Evolutionary conservation across 257 asterid species (phyloP).

Genomic region (Eucommia ulmoides): DNA sequence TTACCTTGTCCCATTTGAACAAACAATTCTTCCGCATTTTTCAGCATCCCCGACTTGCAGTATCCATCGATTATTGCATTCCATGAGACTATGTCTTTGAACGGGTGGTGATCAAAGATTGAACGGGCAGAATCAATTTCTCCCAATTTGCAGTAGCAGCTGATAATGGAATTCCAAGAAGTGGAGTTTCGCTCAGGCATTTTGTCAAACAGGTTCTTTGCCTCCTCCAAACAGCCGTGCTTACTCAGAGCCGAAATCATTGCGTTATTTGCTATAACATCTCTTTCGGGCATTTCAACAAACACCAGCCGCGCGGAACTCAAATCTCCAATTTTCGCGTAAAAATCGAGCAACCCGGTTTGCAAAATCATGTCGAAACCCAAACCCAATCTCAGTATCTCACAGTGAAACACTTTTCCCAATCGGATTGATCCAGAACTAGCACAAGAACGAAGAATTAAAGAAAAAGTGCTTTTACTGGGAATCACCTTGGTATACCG

Average conservation of each 20-base stretch:
- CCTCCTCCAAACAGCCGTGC: conserved; percentile 10
- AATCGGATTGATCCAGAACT: conserved; percentile 4
- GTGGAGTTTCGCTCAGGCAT: conserved; percentile 16
- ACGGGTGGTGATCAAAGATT: conserved; percentile 21
- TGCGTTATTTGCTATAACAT: conserved; percentile 17
- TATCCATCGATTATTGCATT: conserved; percentile 23
- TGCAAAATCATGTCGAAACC: conserved; percentile 18
- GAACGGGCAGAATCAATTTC: conserved; percentile 16
- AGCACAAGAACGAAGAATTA: conserved; percentile 18
- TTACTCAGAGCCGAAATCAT: conserved; percentile 19
- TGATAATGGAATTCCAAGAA: conserved; percentile 24
- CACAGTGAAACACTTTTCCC: conserved; percentile 17
- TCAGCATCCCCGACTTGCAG: conserved; percentile 15
- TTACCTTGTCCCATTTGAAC: conserved; percentile 10
- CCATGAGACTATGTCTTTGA: conserved; percentile 22
- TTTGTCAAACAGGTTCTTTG: conserved; percentile 15
- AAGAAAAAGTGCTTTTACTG: conserved; percentile 4
- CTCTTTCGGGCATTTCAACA: conserved; percentile 22
- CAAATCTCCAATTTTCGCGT: conserved; percentile 18
- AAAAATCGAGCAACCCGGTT: conserved; percentile 21
- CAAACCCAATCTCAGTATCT: conserved; percentile 16
- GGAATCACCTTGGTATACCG: conserved; percentile 14
- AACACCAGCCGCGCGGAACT: conserved; percentile 12
- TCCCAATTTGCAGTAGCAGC: conserved; percentile 16
- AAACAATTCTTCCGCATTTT: conserved; percentile 23